phyloP scores from a whole-genome alignment of 202 grass and related monocot species.

The Schoenoplectus triqueter region DNA sequence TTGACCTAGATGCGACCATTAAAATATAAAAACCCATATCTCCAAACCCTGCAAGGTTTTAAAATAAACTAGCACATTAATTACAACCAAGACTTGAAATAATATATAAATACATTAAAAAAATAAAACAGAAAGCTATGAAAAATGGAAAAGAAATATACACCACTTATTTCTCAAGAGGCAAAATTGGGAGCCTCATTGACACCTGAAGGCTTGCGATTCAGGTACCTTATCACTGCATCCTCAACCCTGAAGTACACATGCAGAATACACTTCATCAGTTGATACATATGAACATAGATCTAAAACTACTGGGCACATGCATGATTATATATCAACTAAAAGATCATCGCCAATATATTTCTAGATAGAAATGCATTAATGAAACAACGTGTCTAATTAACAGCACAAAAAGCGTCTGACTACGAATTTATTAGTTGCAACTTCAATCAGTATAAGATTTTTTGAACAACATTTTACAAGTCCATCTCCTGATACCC shows the following conservation, averaged over 20 bases:
- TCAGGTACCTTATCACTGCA: constrained; percentile 58
- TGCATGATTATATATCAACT: background rate
- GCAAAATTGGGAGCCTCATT: constrained; percentile 46
- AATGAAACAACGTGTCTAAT: background rate
- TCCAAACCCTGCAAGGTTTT: constrained; percentile 21
- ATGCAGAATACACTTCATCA: constrained; percentile 26
- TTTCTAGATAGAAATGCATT: background rate
- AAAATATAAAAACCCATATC: background rate
- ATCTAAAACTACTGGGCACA: background rate
- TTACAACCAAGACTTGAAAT: background rate
- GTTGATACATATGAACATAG: constrained; percentile 24
- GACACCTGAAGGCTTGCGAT: constrained; percentile 52
- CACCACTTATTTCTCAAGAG: constrained; percentile 37
- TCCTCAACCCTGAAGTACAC: constrained; percentile 52
- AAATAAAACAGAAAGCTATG: background rate
- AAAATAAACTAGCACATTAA: background rate
- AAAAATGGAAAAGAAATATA: background rate
- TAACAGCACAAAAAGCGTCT: background rate
- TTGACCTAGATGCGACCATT: background rate
- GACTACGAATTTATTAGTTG: background rate
- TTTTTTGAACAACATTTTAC: background rate
- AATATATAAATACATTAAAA: background rate
- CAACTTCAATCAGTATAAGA: background rate
- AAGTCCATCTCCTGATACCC: background rate
- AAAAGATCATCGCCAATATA: constrained; percentile 3